Evolutionary conservation across 108 stramenopile genomes (phyloP).

Genomic region (Nitzschia inconspicua): DNA sequence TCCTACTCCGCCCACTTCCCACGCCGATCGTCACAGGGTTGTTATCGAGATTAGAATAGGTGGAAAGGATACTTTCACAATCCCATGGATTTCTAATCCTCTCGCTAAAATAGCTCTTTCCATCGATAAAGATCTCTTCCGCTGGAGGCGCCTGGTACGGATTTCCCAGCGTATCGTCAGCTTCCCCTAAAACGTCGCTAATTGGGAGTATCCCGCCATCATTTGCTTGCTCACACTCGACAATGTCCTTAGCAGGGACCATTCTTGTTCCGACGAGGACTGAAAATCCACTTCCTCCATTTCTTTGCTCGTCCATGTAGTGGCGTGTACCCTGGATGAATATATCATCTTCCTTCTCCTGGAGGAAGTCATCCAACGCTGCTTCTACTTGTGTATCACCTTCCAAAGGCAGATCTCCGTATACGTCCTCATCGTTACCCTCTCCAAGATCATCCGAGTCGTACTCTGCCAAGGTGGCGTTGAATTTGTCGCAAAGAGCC

Average conservation of each 20-base stretch:
- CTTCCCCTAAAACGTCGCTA: constrained; percentile 66
- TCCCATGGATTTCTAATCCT: constrained; percentile 90
- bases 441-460: constrained; percentile 76
- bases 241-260: constrained; percentile 55
- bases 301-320: constrained; percentile 24
- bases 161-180: constrained; percentile 62
- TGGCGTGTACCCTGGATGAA: constrained; percentile 72
- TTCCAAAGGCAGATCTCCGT: constrained; percentile 68
- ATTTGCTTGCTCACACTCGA: constrained; percentile 27
- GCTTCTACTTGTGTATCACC: constrained; percentile 79
- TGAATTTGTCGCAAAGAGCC: constrained; percentile 75
- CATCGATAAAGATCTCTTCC: constrained; percentile 85
- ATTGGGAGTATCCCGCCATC: constrained; percentile 37
- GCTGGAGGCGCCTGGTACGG: constrained; percentile 67
- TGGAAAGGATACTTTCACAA: constrained; percentile 94
- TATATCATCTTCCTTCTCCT: constrained; percentile 75
- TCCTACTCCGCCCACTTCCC: constrained; percentile 29
- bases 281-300: constrained; percentile 74
- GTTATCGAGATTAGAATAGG: constrained; percentile 96
- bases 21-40: constrained; percentile 83
- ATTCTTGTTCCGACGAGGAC: constrained; percentile 69
- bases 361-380: constrained; percentile 76
- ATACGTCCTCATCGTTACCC: constrained; percentile 67
- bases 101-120: constrained; percentile 79
- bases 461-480: constrained; percentile 89